phyloP scores from a whole-genome alignment of 805 yeast species.

The Isabelozyma pseudorhagii region DNA sequence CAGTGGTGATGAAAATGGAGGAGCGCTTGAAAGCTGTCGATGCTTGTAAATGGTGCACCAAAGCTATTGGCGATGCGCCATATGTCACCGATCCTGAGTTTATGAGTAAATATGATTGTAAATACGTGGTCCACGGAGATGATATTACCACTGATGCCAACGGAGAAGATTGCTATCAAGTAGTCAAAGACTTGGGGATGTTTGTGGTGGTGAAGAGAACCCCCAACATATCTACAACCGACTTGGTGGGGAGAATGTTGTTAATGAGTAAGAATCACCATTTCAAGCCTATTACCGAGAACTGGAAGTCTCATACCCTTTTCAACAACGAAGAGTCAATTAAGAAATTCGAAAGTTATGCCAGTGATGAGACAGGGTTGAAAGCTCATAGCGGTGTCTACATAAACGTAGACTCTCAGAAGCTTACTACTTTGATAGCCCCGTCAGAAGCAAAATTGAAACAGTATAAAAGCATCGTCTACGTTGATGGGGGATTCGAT shows the following conservation, averaged over 20 bases:
- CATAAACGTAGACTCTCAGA: conserved; percentile 26
- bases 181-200: conserved; percentile 78
- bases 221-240: conserved; percentile 92
- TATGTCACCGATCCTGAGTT: conserved; percentile 86
- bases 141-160: conserved; percentile 95
- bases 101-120: conserved; percentile 71
- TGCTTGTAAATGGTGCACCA: conserved; percentile 86
- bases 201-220: conserved; percentile 92
- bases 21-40: conserved; percentile 85
- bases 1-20: conserved; percentile 81
- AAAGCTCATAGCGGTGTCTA: conserved; percentile 57
- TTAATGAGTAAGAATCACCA: conserved; percentile 60
- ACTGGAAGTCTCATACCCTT: conserved; percentile 20
- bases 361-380: conserved; percentile 61
- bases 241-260: conserved; percentile 86
- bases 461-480: conserved; percentile 33
- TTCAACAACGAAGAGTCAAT: conserved; percentile 32
- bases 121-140: conserved; percentile 97
- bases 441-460: conserved; percentile 21
- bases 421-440: conserved; percentile 27
- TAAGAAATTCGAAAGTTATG: conserved; percentile 50
- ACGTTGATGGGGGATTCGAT: conserved; percentile 85
- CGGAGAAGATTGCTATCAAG: conserved; percentile 90
- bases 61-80: conserved; percentile 75
- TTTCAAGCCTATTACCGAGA: conserved; percentile 26